A percentile compares a stretch with the other conserved stretches of the same genome.
Evolutionary conservation across 352 stramenopile genomes (phyloP).

Genomic region (Phytopythium mirpurense): DNA sequence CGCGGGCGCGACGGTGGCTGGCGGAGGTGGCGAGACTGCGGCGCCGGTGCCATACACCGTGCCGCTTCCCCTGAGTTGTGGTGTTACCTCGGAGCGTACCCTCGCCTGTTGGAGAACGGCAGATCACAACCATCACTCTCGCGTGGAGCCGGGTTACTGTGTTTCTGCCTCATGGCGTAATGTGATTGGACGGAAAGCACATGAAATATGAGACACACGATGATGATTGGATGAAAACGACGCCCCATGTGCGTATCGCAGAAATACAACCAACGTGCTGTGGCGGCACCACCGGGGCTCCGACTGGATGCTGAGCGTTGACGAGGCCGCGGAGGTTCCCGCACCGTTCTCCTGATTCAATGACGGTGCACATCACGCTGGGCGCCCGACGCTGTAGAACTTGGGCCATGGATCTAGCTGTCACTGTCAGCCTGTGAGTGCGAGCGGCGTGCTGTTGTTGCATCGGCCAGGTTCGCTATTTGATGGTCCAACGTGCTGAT

Average conservation of each 20-base stretch:
- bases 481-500: no score
- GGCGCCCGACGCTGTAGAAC: no score
- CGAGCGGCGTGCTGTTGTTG: no score
- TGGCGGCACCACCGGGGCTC: not conserved
- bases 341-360: not conserved
- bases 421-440: no score
- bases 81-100: not conserved
- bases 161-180: not conserved
- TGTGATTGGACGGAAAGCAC: not conserved
- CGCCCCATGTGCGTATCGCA: not conserved
- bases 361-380: not conserved
- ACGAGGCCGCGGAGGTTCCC: not conserved
- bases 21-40: not conserved
- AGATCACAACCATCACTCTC: conserved; percentile 8
- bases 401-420: no score
- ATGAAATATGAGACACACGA: conserved; percentile 7
- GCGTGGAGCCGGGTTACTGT: not conserved
- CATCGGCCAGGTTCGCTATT: no score
- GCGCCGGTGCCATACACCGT: not conserved
- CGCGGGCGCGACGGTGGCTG: not conserved
- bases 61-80: conserved; percentile 5
- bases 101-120: conserved; percentile 6
- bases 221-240: conserved; percentile 22
- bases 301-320: not conserved
- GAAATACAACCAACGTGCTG: not conserved